These are phyloP conservation scores for Magnusiomyces clavatus DNA, from an alignment of 1,139 yeast genomes.

Conservation along the genomic window DNA sequence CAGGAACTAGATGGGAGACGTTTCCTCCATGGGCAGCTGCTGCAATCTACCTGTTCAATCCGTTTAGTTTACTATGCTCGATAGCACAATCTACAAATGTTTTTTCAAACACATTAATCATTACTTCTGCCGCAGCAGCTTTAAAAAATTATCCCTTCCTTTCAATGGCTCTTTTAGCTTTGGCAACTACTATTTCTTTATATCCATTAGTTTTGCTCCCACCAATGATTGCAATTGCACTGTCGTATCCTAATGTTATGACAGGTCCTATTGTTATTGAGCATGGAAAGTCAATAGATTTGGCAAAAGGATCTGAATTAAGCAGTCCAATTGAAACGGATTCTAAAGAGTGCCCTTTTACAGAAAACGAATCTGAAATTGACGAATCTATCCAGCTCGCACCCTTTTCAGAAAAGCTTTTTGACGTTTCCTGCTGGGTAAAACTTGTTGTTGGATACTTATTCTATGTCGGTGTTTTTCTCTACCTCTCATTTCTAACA, in stretches of 20 bases:
- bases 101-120: conserved; percentile 51
- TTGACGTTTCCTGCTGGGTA: conserved; percentile 11
- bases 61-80: conserved; percentile 60
- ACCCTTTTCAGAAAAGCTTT: conserved; percentile 6
- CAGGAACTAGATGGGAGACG: conserved; percentile 9
- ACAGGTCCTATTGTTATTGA: conserved; percentile 11
- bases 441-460: conserved; percentile 15
- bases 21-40: conserved; percentile 28
- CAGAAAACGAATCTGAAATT: background rate
- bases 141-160: conserved; percentile 32
- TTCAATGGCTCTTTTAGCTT: conserved; percentile 49
- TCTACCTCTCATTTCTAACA: conserved; percentile 38
- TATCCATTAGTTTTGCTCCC: conserved; percentile 44
- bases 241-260: conserved; percentile 32
- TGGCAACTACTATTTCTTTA: conserved; percentile 57
- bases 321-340: too few species aligned
- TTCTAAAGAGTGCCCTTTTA: background rate
- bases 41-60: conserved; percentile 69
- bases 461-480: conserved; percentile 29
- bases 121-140: conserved; percentile 45
- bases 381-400: background rate
- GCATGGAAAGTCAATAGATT: background rate
- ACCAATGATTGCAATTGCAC: conserved; percentile 16
- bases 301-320: too few species aligned
- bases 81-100: conserved; percentile 61